phyloP scores from a whole-genome alignment of 495 filamentous ascomycete species.

The Penicillium ochrochloron region DNA sequence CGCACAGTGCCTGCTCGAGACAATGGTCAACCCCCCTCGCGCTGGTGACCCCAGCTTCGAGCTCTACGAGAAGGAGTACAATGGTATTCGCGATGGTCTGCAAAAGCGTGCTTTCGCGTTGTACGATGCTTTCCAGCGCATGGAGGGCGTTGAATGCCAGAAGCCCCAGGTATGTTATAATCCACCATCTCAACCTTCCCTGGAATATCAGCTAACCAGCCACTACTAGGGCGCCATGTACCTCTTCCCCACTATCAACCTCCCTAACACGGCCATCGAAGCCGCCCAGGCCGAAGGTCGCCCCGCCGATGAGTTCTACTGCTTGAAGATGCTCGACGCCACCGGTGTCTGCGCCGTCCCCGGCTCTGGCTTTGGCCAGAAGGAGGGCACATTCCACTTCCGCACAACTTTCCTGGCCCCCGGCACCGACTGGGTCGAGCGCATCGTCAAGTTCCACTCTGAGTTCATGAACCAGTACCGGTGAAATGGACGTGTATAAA shows the following conservation, averaged over 20 bases:
- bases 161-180: slow-evolving; percentile 61
- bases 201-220: slow-evolving; percentile 10
- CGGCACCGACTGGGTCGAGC: slow-evolving; percentile 91
- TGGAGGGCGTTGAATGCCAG: slow-evolving; percentile 94
- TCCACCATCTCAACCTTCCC: not conserved
- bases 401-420: slow-evolving; percentile 96
- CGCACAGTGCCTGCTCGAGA: slow-evolving; percentile 92
- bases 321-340: slow-evolving; percentile 83
- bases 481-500: slow-evolving; percentile 20
- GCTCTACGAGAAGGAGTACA: slow-evolving; percentile 83
- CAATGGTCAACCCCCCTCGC: slow-evolving; percentile 94
- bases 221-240: slow-evolving; percentile 84
- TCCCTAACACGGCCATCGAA: slow-evolving; percentile 74
- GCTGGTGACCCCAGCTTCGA: slow-evolving; percentile 79
- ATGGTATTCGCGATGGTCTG: slow-evolving; percentile 74
- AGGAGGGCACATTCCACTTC: slow-evolving; percentile 89
- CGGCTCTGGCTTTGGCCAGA: slow-evolving; percentile 92
- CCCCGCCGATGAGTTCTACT: slow-evolving; percentile 91
- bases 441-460: slow-evolving; percentile 86
- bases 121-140: slow-evolving; percentile 84
- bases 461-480: slow-evolving; percentile 88
- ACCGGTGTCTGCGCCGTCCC: slow-evolving; percentile 96
- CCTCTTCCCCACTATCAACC: slow-evolving; percentile 90
- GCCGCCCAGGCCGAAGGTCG: slow-evolving; percentile 75
- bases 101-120: slow-evolving; percentile 79